Percentiles rank a stretch among this genome's conserved stretches.
Evolutionary conservation across 176 grass and related monocot species (phyloP).

Genomic region (Luzula sylvatica): DNA sequence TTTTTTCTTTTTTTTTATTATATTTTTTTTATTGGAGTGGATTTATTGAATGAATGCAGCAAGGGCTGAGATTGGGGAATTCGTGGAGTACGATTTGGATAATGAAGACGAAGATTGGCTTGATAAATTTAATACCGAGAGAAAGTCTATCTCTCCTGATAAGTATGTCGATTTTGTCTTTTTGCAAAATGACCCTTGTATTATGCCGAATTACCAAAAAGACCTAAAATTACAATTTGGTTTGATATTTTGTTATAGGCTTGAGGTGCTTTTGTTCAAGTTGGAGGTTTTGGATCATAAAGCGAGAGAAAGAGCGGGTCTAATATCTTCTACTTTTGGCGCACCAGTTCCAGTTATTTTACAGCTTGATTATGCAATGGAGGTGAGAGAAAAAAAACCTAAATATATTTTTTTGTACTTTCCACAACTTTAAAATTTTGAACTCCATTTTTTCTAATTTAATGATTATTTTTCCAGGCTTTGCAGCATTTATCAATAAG

Average conservation of each 20-base stretch:
- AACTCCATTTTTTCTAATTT: constrained; percentile 11
- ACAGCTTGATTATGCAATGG: constrained; percentile 69
- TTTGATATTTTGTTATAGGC: constrained; percentile 29
- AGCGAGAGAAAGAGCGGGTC: constrained; percentile 87
- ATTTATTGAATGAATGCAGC: constrained; percentile 32
- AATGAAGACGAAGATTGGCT: constrained; percentile 98
- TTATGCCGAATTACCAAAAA: background rate
- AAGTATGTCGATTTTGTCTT: constrained; percentile 51
- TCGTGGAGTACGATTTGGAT: constrained; percentile 92
- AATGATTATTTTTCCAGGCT: constrained; percentile 39
- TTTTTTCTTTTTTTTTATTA: no score
- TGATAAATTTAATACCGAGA: constrained; percentile 76
- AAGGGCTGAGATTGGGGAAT: constrained; percentile 87
- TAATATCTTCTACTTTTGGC: constrained; percentile 60
- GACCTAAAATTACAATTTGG: background rate
- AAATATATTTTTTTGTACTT: constrained; percentile 4
- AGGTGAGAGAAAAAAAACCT: constrained; percentile 42
- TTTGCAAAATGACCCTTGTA: background rate
- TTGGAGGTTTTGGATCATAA: constrained; percentile 91
- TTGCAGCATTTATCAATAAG: constrained; percentile 64
- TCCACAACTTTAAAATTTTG: background rate
- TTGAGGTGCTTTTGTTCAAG: constrained; percentile 88
- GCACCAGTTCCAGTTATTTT: constrained; percentile 77
- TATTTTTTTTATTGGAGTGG: background rate
- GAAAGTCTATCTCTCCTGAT: constrained; percentile 69